These are phyloP conservation scores for Lagenaria siceraria DNA, from an alignment of 306 rosid genomes.

Conservation along the genomic window DNA sequence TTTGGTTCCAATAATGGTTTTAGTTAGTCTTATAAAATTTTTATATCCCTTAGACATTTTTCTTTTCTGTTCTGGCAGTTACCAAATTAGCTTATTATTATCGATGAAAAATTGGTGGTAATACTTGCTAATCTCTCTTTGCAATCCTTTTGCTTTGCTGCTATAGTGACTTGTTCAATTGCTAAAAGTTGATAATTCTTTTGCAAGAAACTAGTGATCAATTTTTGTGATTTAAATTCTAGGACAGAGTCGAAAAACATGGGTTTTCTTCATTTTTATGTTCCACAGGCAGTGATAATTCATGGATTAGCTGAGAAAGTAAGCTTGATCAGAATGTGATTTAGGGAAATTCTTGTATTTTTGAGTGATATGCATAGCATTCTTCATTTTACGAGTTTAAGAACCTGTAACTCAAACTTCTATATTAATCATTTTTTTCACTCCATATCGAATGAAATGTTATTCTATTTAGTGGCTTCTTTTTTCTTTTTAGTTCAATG, in stretches of 20 bases:
- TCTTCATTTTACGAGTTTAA: neutral
- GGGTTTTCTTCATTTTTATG: neutral
- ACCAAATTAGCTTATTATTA: neutral
- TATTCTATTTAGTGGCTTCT: neutral
- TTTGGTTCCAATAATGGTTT: constrained; percentile 15
- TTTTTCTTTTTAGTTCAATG: neutral
- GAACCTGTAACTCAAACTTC: neutral
- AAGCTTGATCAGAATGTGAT: neutral
- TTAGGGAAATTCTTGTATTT: neutral
- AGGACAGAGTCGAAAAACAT: neutral
- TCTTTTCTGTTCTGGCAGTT: neutral
- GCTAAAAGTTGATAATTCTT: neutral
- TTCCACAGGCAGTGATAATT: neutral
- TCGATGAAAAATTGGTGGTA: neutral
- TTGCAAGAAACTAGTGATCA: neutral
- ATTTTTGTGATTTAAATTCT: neutral
- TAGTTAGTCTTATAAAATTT: neutral
- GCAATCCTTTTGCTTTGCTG: neutral
- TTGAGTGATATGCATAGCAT: neutral
- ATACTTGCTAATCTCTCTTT: neutral
- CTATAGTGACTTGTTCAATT: neutral
- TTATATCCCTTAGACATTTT: neutral
- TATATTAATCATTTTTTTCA: neutral
- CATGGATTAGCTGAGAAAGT: neutral
- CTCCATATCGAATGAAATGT: neutral